Percentiles rank a stretch among this genome's conserved stretches.
These are phyloP conservation scores for Calycina herbarum DNA, from an alignment of 2,329 filamentous ascomycete species.

Conservation along the genomic window DNA sequence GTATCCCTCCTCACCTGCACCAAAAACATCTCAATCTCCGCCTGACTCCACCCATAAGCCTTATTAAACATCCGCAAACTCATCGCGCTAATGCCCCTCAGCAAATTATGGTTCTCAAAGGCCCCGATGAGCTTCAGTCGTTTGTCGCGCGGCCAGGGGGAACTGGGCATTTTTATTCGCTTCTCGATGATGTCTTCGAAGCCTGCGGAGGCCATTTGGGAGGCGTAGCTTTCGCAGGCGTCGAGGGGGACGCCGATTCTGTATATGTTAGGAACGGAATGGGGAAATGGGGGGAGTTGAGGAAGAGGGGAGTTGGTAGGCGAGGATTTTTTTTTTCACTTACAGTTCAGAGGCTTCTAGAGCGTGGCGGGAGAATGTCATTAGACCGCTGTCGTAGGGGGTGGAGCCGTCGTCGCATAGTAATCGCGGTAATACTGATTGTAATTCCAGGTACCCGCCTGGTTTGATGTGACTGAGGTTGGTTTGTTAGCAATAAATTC, in stretches of 20 bases:
- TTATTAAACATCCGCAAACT: conserved; percentile 24
- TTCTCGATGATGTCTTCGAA: conserved; percentile 33
- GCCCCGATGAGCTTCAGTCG: conserved; percentile 25
- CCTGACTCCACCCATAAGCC: conserved; percentile 21
- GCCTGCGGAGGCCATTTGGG: conserved; percentile 19
- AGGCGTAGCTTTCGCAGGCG: conserved; percentile 13
- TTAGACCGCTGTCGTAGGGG: conserved; percentile 20
- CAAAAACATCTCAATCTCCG: conserved; percentile 23
- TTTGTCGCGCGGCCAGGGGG: conserved; percentile 24
- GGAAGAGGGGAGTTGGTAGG: no score
- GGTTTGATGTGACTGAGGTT: conserved; percentile 20
- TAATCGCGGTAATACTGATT: conserved; percentile 24
- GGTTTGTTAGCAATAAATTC: neutral
- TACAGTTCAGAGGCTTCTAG: conserved; percentile 40
- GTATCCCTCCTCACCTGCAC: conserved; percentile 23
- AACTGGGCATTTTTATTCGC: conserved; percentile 15
- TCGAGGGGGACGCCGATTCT: conserved; percentile 14
- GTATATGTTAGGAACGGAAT: conserved; percentile 17
- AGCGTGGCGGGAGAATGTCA: conserved; percentile 44
- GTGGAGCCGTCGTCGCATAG: conserved; percentile 29
- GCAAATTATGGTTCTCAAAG: conserved; percentile 26
- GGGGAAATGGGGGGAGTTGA: no score
- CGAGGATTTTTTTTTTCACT: neutral
- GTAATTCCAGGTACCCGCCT: conserved; percentile 28
- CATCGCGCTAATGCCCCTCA: conserved; percentile 22